Evolutionary conservation across 2,329 filamentous ascomycete species (phyloP), one percentile per base, ranked within the genome.

Genomic region (Aspergillus sp.): DNA sequence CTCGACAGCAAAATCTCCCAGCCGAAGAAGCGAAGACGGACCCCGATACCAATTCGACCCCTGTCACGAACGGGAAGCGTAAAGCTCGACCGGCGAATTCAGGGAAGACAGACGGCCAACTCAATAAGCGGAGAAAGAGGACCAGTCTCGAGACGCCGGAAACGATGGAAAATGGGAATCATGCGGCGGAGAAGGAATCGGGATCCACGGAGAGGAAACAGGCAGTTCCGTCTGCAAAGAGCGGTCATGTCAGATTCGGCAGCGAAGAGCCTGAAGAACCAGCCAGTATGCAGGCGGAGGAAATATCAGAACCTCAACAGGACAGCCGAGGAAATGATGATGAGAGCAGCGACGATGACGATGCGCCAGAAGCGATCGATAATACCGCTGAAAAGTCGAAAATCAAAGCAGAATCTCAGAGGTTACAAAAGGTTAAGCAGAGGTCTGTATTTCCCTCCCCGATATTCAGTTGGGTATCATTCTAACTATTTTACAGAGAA

Each of bases 341-440:
- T 2, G 48, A 53, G 25, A 48, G 51, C n/a, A 51, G 49, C 15
- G 53, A 50, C 29, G 54, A 57, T 31, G 58, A 60, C 28, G 60
- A 64, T 34, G 61, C 60, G n/a, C 61, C 61, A 7, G 61, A 64
- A 39, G 47, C 54, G 8, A 47, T 64, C 24, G 53, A 61, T 26
- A 64, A 64, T 39, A 57, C 60, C 24, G 50, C 53, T 2, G 55
- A 63, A 35, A 34, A 62, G 16, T 41, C 51, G 24, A 55, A 54
- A 35, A 47, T 63, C n/a, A 62, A 53, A 39, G 48, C 51, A 14
- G 49, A 55, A 25, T 54, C 58, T n/a, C 57, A 57, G 40, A 61
- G 55, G 38, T 52, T 53, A 45, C 57, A 61, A 35, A 43, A 51
- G 33, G 44, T 49, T 8, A 57, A 49, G 35, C 57, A 61, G 51